Evolutionary conservation across 306 rosid species (phyloP), one percentile per base, ranked within the genome.

Genomic region (Acacia melanoxylon): DNA sequence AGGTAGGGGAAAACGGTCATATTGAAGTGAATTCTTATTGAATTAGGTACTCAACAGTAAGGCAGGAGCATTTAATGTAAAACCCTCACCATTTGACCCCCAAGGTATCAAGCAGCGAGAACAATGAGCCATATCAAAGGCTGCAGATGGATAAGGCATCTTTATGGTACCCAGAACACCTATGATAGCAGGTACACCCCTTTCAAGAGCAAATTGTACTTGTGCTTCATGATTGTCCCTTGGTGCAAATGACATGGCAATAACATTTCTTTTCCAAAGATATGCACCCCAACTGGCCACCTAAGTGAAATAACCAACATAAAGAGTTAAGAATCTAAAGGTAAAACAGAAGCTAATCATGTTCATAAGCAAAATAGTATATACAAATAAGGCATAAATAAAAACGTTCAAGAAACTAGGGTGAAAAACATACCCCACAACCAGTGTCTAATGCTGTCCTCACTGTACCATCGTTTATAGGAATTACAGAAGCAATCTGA

Each of bases 251-350:
- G 97, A 92, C 97, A 92, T 92, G 75, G 93, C 90, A n/a, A 92
- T 65, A 40, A 92, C 94, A 84, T 88, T 81, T 88, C 97, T 89
- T 77, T 92, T 92, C 90, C 90, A 83, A 75, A 92, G 88, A 83
- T 89, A 92, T 4, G 97, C 97, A 82, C 94, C 97, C 94, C 89
- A 89, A 84, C 97, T 92, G 40, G 98, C 95, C 86, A 91, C 98
- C 97, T 92, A 67, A 66, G 40, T 10, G 69, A 85, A 70, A 70
- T 62, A 80, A 27, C 33, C 65, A 31, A 72, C 19, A 46, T 67
- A 19, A 58, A 45, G 71, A 83, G 76, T 72, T 49, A 67, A 54
- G 66, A 83, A 80, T 72, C 29, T 41, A 83, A 56, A 27, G 75
- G 78, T 76, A 29, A 80, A 58, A 58, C 25, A 63, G 76, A 78